phyloP scores from a whole-genome alignment of 371 early-diverging fungal genomes.

The Fennellomyces sp. region DNA sequence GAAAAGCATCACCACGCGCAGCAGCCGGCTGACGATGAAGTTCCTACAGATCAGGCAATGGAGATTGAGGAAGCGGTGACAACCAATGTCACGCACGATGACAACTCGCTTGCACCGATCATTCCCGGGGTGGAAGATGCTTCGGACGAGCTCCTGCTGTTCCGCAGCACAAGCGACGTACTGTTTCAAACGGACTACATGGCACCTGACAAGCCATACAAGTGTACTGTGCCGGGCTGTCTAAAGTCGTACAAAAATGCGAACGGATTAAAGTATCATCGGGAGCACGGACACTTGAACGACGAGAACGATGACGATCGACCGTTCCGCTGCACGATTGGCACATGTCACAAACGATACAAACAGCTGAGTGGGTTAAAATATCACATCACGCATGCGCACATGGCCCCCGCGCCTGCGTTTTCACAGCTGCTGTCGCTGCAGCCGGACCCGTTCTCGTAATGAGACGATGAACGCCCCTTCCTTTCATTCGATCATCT shows the following conservation, averaged over 20 bases:
- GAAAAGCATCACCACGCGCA: conserved; percentile 71
- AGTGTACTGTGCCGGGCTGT: conserved; percentile 25
- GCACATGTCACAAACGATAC: conserved; percentile 80
- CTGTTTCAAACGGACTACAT: background rate
- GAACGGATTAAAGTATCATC: conserved; percentile 18
- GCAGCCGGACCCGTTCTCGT: background rate
- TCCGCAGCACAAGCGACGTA: background rate
- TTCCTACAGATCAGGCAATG: background rate
- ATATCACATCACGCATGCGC: conserved; percentile 68
- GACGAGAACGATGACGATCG: conserved; percentile 29
- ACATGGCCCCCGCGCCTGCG: conserved; percentile 1
- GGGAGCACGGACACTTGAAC: conserved; percentile 13
- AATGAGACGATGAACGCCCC: background rate
- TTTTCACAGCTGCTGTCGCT: conserved; percentile 1
- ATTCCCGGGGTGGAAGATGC: background rate
- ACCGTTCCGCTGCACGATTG: conserved; percentile 74
- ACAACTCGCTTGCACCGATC: background rate
- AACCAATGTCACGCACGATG: background rate
- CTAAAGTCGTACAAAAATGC: conserved; percentile 18
- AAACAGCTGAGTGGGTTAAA: conserved; percentile 92
- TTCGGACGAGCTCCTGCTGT: background rate
- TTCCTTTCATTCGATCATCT: background rate
- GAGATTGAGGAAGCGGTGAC: background rate
- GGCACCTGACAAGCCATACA: conserved; percentile 26
- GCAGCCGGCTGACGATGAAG: background rate